Percentiles rank a stretch among this genome's conserved stretches.
Conservation (phyloP, 257 asterid species). For the Fraxinus cuspidata region DNA sequence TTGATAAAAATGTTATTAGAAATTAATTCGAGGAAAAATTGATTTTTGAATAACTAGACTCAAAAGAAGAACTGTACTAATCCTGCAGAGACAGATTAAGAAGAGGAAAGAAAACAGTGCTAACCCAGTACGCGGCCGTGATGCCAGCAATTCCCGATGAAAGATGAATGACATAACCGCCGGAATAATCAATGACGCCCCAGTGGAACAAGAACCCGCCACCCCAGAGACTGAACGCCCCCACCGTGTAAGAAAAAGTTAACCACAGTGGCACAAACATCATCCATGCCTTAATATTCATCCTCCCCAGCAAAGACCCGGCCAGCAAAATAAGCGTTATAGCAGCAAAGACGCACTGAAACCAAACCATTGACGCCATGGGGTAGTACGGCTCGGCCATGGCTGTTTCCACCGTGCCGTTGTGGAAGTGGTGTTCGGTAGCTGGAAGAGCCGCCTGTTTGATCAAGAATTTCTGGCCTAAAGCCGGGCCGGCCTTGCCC, state of each 20-base stretch:
- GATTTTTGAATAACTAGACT: background rate
- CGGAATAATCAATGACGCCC: conserved; percentile 71
- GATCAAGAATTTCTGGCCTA: conserved; percentile 50
- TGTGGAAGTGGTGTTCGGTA: conserved; percentile 32
- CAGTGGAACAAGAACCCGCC: conserved; percentile 63
- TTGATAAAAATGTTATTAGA: background rate
- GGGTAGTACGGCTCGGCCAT: conserved; percentile 48
- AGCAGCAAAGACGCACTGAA: conserved; percentile 63
- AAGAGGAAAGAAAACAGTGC: background rate
- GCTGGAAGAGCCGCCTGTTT: conserved; percentile 52
- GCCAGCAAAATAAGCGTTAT: conserved; percentile 48
- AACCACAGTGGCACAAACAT: conserved; percentile 69
- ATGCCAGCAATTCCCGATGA: conserved; percentile 69
- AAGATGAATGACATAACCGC: conserved; percentile 67
- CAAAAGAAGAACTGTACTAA: background rate
- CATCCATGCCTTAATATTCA: conserved; percentile 72
- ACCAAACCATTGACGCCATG: conserved; percentile 69
- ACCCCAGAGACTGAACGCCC: conserved; percentile 74
- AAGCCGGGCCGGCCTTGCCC: conserved; percentile 64
- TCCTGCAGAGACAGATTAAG: no score
- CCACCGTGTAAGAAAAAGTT: conserved; percentile 61
- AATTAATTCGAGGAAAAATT: background rate
- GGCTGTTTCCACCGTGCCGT: conserved; percentile 51
- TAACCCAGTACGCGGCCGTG: conserved; percentile 68
- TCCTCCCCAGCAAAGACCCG: conserved; percentile 63